A percentile compares a stretch with the other conserved stretches of the same genome.
Conservation (phyloP, 805 yeast genomes). For the Wickerhamomyces tratensis region DNA sequence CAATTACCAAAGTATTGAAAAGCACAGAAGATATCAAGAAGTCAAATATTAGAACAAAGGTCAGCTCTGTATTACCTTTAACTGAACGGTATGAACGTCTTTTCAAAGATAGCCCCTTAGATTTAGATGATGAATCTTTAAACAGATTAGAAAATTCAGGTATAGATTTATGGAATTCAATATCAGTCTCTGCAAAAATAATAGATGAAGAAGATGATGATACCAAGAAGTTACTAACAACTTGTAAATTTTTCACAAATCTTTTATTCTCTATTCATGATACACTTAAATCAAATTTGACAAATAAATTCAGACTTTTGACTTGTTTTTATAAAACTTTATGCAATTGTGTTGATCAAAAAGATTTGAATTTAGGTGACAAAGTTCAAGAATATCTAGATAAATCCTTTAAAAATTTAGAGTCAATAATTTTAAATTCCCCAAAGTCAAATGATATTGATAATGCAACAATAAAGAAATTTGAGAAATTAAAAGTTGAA, state of each 20-base stretch:
- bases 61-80: conserved; percentile 19
- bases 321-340: conserved; percentile 21
- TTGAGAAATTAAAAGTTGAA: conserved; percentile 17
- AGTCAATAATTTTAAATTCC: conserved; percentile 3
- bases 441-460: conserved; percentile 2
- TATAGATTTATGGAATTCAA: conserved; percentile 28
- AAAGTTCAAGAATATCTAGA: conserved; percentile 22
- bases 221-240: conserved; percentile 5
- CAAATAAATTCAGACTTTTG: conserved; percentile 19
- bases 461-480: conserved; percentile 3
- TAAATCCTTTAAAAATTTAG: conserved; percentile 13
- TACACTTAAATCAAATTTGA: conserved; percentile 12
- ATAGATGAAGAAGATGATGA: conserved; percentile 3
- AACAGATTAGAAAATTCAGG: conserved; percentile 6
- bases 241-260: conserved; percentile 19
- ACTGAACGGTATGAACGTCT: conserved; percentile 22
- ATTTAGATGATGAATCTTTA: conserved; percentile 3
- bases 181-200: conserved; percentile 18
- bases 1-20: conserved; percentile 4
- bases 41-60: not conserved
- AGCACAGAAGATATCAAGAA: too few relatives aligned
- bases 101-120: conserved; percentile 12
- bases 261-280: conserved; percentile 23
- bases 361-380: conserved; percentile 8
- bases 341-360: conserved; percentile 16